A percentile compares a stretch with the other conserved stretches of the same genome.
Conservation (phyloP, 805 yeast genomes). For the Metschnikowia amazonensis region DNA sequence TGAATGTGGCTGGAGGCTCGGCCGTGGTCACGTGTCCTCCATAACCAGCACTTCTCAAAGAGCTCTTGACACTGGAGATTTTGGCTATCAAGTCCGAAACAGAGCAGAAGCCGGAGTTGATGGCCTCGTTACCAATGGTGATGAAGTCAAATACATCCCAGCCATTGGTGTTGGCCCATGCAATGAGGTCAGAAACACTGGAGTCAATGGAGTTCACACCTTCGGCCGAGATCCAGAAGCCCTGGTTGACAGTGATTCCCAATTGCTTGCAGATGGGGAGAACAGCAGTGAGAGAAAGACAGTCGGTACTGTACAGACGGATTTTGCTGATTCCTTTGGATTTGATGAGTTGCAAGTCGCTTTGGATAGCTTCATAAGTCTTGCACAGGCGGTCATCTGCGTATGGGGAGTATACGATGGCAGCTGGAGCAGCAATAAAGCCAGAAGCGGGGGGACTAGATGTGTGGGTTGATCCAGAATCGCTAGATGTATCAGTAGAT, state of each 20-base stretch:
- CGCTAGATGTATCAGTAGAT: no score
- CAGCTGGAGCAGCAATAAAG: slow-evolving; percentile 44
- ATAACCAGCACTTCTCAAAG: slow-evolving; percentile 67
- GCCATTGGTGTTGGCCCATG: slow-evolving; percentile 43
- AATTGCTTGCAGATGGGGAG: slow-evolving; percentile 54
- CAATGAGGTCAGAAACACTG: slow-evolving; percentile 51
- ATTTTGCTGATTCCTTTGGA: slow-evolving; percentile 60
- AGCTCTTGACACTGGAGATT: slow-evolving; percentile 58
- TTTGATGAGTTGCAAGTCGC: slow-evolving; percentile 57
- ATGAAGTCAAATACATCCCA: slow-evolving; percentile 77
- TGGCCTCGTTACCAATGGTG: slow-evolving; percentile 87
- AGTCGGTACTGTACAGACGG: slow-evolving; percentile 86
- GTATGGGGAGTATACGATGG: slow-evolving; percentile 79
- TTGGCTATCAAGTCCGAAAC: slow-evolving; percentile 61
- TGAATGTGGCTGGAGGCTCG: slow-evolving; percentile 81
- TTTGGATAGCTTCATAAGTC: slow-evolving; percentile 44
- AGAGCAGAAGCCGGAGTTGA: slow-evolving; percentile 57
- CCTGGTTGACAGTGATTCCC: slow-evolving; percentile 78
- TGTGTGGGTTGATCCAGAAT: no score
- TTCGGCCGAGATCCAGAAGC: slow-evolving; percentile 67
- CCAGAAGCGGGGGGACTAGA: no score
- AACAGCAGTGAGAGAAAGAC: slow-evolving; percentile 63
- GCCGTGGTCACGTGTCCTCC: slow-evolving; percentile 75
- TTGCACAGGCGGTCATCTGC: slow-evolving; percentile 66
- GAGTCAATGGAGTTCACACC: slow-evolving; percentile 71